Evolutionary conservation across 768 basidiomycete genomes (phyloP).

Genomic region (Arthromyces matolae): DNA sequence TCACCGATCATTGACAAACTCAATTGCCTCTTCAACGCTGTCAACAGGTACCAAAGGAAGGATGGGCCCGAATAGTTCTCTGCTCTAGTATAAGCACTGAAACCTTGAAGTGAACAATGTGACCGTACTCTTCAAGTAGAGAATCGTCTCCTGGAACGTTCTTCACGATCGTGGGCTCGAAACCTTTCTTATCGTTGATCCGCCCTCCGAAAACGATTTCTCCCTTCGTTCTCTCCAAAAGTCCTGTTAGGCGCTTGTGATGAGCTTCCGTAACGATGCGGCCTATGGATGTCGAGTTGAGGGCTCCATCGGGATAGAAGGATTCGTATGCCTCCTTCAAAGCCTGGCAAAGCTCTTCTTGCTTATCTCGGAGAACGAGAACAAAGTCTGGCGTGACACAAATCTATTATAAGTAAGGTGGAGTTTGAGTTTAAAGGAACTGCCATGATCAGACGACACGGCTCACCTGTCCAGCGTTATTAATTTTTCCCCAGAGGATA

Average conservation of each 20-base stretch:
- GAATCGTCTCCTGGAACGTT: constrained; percentile 53
- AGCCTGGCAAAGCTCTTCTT: constrained; percentile 44
- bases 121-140: constrained; percentile 54
- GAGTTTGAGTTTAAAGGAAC: no score
- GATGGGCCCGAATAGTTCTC: constrained; percentile 74
- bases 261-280: constrained; percentile 55
- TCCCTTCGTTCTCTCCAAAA: constrained; percentile 56
- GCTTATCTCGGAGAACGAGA: constrained; percentile 34
- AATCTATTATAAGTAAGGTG: constrained; percentile 46
- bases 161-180: constrained; percentile 60
- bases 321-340: constrained; percentile 38
- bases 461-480: constrained; percentile 69
- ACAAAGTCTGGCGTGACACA: constrained; percentile 59
- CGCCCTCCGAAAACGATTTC: constrained; percentile 51
- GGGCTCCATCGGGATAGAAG: constrained; percentile 54
- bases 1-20: constrained; percentile 51
- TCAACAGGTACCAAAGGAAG: constrained; percentile 61
- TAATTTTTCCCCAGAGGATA: constrained; percentile 62
- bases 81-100: constrained; percentile 18
- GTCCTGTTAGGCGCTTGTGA: constrained; percentile 45
- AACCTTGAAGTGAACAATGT: background rate
- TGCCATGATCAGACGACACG: no score
- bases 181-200: constrained; percentile 37
- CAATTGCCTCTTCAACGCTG: constrained; percentile 50
- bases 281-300: constrained; percentile 39